These are phyloP conservation scores for Thermothelomyces thermophilus DNA, from an alignment of 2,329 filamentous ascomycete genomes.

Conservation along the genomic window DNA sequence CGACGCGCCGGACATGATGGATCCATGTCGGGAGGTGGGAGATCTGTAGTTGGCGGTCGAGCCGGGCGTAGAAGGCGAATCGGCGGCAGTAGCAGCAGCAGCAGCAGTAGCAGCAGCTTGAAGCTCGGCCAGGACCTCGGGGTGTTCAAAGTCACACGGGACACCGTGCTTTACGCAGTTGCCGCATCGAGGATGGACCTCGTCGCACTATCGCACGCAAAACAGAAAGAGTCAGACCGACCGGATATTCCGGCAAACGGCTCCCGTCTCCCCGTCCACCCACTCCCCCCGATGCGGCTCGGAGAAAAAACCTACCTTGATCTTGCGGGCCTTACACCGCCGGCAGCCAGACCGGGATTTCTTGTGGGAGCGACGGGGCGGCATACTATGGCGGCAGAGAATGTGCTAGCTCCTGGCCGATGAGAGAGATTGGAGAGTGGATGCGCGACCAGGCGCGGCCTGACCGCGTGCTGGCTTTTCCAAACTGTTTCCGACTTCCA, in stretches of 20 bases:
- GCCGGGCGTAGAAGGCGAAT: slow-evolving; percentile 22
- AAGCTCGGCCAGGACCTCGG: slow-evolving; percentile 41
- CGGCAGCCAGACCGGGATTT: slow-evolving; percentile 60
- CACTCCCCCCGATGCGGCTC: neutral
- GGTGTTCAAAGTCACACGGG: slow-evolving; percentile 56
- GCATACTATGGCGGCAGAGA: slow-evolving; percentile 37
- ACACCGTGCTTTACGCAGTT: slow-evolving; percentile 64
- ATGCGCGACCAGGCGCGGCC: no score
- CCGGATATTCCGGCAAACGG: neutral
- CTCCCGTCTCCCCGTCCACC: neutral
- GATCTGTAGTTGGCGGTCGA: slow-evolving; percentile 24
- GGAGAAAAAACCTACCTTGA: slow-evolving; percentile 52
- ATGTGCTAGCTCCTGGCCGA: neutral
- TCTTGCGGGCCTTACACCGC: slow-evolving; percentile 61
- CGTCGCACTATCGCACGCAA: slow-evolving; percentile 54
- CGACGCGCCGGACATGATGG: slow-evolving; percentile 20
- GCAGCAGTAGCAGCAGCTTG: slow-evolving; percentile 34
- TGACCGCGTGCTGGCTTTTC: no score
- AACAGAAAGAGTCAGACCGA: neutral
- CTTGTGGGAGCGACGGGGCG: slow-evolving; percentile 61
- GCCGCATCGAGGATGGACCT: slow-evolving; percentile 57
- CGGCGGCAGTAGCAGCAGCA: slow-evolving; percentile 33
- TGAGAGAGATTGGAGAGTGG: no score
- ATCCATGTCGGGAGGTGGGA: slow-evolving; percentile 19
- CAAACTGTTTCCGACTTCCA: no score